Conservation (phyloP, 768 basidiomycete genomes). For the Naganishia vaughanmartiniae region DNA sequence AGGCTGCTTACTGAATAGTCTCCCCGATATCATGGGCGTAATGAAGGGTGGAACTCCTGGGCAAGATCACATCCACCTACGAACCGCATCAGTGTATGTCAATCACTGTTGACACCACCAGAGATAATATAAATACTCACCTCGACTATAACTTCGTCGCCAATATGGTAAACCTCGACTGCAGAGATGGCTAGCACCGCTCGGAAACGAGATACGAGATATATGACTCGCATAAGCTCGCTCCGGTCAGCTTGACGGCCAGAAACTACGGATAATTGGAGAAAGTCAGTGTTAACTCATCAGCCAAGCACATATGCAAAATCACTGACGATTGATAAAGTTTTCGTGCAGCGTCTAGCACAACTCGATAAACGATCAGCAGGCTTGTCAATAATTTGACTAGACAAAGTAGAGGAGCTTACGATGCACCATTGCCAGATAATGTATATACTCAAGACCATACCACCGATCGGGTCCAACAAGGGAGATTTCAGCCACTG, state of each 20-base stretch:
- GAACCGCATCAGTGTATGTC: constrained; percentile 24
- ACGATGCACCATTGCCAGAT: constrained; percentile 50
- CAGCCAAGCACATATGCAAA: not conserved
- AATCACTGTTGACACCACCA: constrained; percentile 38
- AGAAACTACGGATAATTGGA: constrained; percentile 35
- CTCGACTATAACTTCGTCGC: constrained; percentile 46
- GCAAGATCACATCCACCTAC: constrained; percentile 47
- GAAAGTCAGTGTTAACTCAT: not conserved
- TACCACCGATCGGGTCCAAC: constrained; percentile 54
- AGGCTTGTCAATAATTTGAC: not conserved
- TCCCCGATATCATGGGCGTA: constrained; percentile 53
- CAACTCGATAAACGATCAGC: not conserved
- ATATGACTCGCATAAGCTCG: constrained; percentile 49
- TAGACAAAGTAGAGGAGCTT: not conserved
- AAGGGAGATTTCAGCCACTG: constrained; percentile 42
- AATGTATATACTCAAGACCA: constrained; percentile 52
- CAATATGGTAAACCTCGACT: constrained; percentile 53
- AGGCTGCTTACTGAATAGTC: constrained; percentile 46
- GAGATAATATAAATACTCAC: constrained; percentile 32
- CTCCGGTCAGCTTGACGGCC: constrained; percentile 42
- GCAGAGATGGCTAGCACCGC: constrained; percentile 51
- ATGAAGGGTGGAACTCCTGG: constrained; percentile 40
- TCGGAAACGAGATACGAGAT: constrained; percentile 53
- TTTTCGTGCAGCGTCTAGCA: constrained; percentile 51
- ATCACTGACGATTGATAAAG: constrained; percentile 49